Percentiles rank a stretch among this genome's conserved stretches.
Conservation (phyloP, 1,139 yeast genomes). For the Yamadazyma aaseri region DNA sequence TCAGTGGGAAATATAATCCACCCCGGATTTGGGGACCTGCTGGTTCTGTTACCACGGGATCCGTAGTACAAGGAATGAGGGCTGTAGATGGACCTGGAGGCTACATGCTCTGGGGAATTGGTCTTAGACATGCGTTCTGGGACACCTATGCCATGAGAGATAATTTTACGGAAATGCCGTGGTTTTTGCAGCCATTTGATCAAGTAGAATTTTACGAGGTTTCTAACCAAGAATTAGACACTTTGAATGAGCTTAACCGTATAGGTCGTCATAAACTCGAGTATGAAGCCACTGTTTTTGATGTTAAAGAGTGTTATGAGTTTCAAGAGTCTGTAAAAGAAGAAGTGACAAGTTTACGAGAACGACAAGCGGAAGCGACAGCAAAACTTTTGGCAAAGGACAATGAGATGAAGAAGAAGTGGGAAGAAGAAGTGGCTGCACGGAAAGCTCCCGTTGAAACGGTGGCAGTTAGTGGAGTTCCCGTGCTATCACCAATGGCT, state of each 20-base stretch:
- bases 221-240: slow-evolving; percentile 71
- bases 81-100: slow-evolving; percentile 11
- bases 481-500: slow-evolving; percentile 22
- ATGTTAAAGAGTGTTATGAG: slow-evolving; percentile 5
- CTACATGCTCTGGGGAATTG: slow-evolving; percentile 9
- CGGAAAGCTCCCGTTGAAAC: not conserved
- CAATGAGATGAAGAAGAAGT: slow-evolving; percentile 5
- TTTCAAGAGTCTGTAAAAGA: not conserved
- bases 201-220: slow-evolving; percentile 49
- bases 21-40: slow-evolving; percentile 9
- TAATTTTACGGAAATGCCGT: slow-evolving; percentile 47
- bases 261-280: slow-evolving; percentile 7
- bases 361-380: slow-evolving; percentile 2
- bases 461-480: slow-evolving; percentile 2
- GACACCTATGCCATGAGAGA: slow-evolving; percentile 8
- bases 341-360: slow-evolving; percentile 1
- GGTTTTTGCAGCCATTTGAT: slow-evolving; percentile 82
- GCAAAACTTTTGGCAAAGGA: slow-evolving; percentile 5
- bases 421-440: slow-evolving; percentile 7
- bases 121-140: slow-evolving; percentile 9
- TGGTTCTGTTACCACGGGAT: slow-evolving; percentile 9
- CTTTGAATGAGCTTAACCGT: slow-evolving; percentile 52
- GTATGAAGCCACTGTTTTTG: slow-evolving; percentile 2
- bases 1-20: slow-evolving; percentile 9
- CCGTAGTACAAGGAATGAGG: slow-evolving; percentile 11